Conservation (phyloP, 495 filamentous ascomycete species). For the Mytilinidion resinicola region DNA sequence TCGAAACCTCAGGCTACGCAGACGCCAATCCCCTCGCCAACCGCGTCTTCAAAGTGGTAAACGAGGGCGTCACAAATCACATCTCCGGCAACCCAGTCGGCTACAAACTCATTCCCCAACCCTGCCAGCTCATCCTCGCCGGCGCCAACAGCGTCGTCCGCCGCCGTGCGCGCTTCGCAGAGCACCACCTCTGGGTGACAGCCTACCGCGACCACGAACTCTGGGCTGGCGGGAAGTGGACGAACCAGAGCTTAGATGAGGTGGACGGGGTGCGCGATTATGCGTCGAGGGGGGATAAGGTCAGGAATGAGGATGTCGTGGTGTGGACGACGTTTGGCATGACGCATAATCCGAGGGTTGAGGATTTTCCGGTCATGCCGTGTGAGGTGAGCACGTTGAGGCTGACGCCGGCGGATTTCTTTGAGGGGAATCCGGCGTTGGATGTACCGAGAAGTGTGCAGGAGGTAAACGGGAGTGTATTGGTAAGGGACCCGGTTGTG, state of each 20-base stretch:
- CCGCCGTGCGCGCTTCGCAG: slow-evolving; percentile 20
- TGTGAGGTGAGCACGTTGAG: slow-evolving; percentile 26
- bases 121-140: slow-evolving; percentile 23
- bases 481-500: slow-evolving; percentile 8
- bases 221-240: slow-evolving; percentile 19
- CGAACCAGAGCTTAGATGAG: slow-evolving; percentile 17
- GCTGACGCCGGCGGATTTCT: slow-evolving; percentile 30
- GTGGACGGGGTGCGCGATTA: slow-evolving; percentile 5
- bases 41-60: slow-evolving; percentile 28
- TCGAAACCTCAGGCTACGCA: slow-evolving; percentile 10
- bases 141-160: background rate
- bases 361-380: slow-evolving; percentile 33
- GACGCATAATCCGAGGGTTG: slow-evolving; percentile 30
- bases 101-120: slow-evolving; percentile 27
- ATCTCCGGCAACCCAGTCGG: slow-evolving; percentile 25
- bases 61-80: slow-evolving; percentile 12
- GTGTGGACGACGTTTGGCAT: slow-evolving; percentile 30
- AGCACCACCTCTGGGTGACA: slow-evolving; percentile 28
- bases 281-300: slow-evolving; percentile 11
- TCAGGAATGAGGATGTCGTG: slow-evolving; percentile 27
- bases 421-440: slow-evolving; percentile 26
- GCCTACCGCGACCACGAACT: slow-evolving; percentile 24
- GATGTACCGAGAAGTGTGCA: slow-evolving; percentile 23
- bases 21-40: slow-evolving; percentile 15
- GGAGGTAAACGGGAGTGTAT: slow-evolving; percentile 25